Conservation (phyloP, 495 filamentous ascomycete species). For the Cercophora scortea region DNA sequence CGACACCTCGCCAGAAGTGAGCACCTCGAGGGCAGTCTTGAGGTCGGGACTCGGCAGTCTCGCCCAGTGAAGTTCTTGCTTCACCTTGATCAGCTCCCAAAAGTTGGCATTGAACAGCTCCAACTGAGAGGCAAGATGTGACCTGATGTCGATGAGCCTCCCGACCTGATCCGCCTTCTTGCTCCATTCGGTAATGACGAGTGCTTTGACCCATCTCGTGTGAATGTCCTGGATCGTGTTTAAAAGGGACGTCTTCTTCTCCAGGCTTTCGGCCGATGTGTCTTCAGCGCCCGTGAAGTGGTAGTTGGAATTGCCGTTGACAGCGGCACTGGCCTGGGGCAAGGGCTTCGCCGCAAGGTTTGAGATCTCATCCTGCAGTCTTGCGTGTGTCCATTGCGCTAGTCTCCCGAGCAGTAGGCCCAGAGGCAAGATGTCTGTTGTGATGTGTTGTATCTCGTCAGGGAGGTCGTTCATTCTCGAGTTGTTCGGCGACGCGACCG, state of each 20-base stretch:
- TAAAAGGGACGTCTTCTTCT: constrained; percentile 72
- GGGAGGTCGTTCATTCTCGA: constrained; percentile 46
- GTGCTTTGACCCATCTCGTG: constrained; percentile 71
- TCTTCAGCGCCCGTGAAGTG: constrained; percentile 31
- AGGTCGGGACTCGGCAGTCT: constrained; percentile 83
- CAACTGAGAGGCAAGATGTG: constrained; percentile 57
- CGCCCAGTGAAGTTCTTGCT: constrained; percentile 54
- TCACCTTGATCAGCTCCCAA: constrained; percentile 57
- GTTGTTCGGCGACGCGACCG: constrained; percentile 5
- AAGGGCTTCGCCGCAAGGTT: constrained; percentile 59
- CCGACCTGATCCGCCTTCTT: constrained; percentile 67
- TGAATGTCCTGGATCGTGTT: constrained; percentile 56
- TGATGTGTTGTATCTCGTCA: constrained; percentile 75
- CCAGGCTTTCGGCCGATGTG: constrained; percentile 55
- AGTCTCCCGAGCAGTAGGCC: constrained; percentile 63
- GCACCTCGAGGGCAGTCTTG: constrained; percentile 75
- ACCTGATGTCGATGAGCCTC: constrained; percentile 74
- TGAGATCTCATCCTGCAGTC: constrained; percentile 61
- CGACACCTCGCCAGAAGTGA: constrained; percentile 64
- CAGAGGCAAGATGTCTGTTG: constrained; percentile 63
- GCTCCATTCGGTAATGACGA: constrained; percentile 85
- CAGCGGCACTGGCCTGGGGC: constrained; percentile 28
- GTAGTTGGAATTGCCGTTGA: constrained; percentile 42
- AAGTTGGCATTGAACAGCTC: constrained; percentile 48
- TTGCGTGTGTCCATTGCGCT: constrained; percentile 73